Conservation (phyloP, 192 early-diverging fungal species). For the Linnemannia zychae region DNA sequence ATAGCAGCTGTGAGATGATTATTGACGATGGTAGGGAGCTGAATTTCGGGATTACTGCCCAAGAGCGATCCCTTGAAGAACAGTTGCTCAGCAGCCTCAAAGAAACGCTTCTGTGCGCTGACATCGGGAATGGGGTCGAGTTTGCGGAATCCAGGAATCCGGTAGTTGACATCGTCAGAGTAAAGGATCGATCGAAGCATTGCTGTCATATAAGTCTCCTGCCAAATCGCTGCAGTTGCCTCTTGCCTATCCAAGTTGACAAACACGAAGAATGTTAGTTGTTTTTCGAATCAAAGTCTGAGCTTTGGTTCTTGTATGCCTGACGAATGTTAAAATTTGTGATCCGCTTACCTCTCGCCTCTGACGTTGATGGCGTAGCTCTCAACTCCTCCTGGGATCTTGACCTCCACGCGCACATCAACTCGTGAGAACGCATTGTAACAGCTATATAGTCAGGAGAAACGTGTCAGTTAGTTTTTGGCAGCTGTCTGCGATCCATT, state of each 20-base stretch:
- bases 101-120: slow-evolving; percentile 80
- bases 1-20: slow-evolving; percentile 93
- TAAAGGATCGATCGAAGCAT: slow-evolving; percentile 93
- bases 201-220: slow-evolving; percentile 90
- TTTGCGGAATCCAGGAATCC: slow-evolving; percentile 90
- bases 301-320: background rate
- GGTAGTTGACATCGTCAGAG: slow-evolving; percentile 88
- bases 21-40: slow-evolving; percentile 90
- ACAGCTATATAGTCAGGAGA: slow-evolving; percentile 71
- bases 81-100: slow-evolving; percentile 85
- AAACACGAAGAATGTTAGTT: background rate
- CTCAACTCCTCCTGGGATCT: slow-evolving; percentile 98
- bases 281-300: background rate
- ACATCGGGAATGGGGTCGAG: slow-evolving; percentile 87
- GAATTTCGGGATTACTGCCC: slow-evolving; percentile 93
- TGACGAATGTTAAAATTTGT: background rate
- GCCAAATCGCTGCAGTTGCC: slow-evolving; percentile 86
- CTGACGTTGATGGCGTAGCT: slow-evolving; percentile 89
- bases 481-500: too few relatives aligned
- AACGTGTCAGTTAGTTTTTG: background rate
- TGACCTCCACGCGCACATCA: slow-evolving; percentile 98
- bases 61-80: slow-evolving; percentile 96
- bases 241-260: slow-evolving; percentile 63
- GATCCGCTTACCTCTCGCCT: slow-evolving; percentile 80
- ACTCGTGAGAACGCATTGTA: slow-evolving; percentile 98